A percentile compares a stretch with the other conserved stretches of the same genome.
Conservation (phyloP, 108 stramenopile genomes). For the Mayamaea pseudoterrestris region DNA sequence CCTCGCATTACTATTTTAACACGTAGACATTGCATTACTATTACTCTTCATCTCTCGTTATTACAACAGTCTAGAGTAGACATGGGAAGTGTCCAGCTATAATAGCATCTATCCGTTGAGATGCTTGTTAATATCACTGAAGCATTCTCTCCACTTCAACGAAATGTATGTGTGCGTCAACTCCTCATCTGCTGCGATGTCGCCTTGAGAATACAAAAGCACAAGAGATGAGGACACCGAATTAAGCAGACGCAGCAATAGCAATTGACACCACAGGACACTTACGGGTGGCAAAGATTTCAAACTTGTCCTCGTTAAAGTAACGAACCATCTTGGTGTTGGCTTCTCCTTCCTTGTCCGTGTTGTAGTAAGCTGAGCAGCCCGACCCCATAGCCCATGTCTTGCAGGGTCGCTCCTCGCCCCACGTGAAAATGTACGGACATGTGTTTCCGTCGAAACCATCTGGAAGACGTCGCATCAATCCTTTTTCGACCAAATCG, state of each 20-base stretch:
- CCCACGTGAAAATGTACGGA: constrained; percentile 67
- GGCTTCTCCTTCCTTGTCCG: constrained; percentile 45
- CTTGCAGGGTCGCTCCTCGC: constrained; percentile 51
- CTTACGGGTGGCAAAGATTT: constrained; percentile 6
- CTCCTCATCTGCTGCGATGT: constrained; percentile 52
- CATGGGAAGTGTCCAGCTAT: too few relatives aligned
- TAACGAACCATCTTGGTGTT: constrained; percentile 61
- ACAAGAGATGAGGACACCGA: too few relatives aligned
- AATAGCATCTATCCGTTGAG: constrained; percentile 18
- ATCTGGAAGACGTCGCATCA: constrained; percentile 61
- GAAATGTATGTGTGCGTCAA: constrained; percentile 65
- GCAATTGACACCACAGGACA: too few relatives aligned
- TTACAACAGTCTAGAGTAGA: too few relatives aligned
- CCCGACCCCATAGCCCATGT: constrained; percentile 67
- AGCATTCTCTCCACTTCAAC: constrained; percentile 61
- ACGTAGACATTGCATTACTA: too few relatives aligned
- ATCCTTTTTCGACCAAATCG: constrained; percentile 58
- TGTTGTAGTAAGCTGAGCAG: constrained; percentile 62
- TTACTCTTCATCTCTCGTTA: too few relatives aligned
- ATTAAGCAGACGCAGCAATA: too few relatives aligned
- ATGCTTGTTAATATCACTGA: constrained; percentile 48
- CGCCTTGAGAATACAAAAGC: too few relatives aligned
- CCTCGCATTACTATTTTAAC: too few relatives aligned
- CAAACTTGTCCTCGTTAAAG: constrained; percentile 53
- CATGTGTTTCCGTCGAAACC: constrained; percentile 68